Evolutionary conservation across 345 rosid species (phyloP).

Genomic region (Arabis alpina): DNA sequence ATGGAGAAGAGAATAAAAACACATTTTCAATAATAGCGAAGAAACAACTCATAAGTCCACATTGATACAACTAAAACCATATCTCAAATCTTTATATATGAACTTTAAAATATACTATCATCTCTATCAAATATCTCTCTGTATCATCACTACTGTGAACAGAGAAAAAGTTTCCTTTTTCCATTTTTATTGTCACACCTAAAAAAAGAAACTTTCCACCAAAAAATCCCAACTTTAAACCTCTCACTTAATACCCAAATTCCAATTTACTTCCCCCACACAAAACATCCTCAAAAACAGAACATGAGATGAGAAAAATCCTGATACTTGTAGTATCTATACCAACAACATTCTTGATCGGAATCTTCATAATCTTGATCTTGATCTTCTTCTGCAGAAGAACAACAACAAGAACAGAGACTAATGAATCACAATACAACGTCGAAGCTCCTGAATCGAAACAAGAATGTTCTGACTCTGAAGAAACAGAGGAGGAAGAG

Average conservation of each 20-base stretch:
- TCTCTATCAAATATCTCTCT: conserved; percentile 1
- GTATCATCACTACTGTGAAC: conserved; percentile 28
- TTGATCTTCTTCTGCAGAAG: conserved; percentile 28
- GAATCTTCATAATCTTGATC: conserved; percentile 38
- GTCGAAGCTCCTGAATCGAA: conserved; percentile 42
- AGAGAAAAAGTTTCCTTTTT: not conserved
- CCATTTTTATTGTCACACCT: not conserved
- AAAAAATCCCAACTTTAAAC: conserved; percentile 3
- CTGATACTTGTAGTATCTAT: conserved; percentile 55
- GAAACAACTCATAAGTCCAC: conserved; percentile 36
- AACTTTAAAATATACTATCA: not conserved
- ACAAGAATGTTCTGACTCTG: conserved; percentile 11
- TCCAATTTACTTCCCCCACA: not conserved
- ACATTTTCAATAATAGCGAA: conserved; percentile 22
- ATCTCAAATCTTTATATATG: conserved; percentile 18
- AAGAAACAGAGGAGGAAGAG: conserved; percentile 55
- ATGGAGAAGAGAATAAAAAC: conserved; percentile 24
- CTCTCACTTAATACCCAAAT: conserved; percentile 19
- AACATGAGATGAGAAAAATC: conserved; percentile 54
- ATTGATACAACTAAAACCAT: conserved; percentile 34
- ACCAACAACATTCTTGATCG: conserved; percentile 49
- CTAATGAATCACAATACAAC: conserved; percentile 34
- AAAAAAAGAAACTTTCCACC: conserved; percentile 8
- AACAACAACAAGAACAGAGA: conserved; percentile 16
- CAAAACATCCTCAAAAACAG: not conserved